phyloP scores from a whole-genome alignment of 169 alveolate genomes.

The Plasmodium relictum region DNA sequence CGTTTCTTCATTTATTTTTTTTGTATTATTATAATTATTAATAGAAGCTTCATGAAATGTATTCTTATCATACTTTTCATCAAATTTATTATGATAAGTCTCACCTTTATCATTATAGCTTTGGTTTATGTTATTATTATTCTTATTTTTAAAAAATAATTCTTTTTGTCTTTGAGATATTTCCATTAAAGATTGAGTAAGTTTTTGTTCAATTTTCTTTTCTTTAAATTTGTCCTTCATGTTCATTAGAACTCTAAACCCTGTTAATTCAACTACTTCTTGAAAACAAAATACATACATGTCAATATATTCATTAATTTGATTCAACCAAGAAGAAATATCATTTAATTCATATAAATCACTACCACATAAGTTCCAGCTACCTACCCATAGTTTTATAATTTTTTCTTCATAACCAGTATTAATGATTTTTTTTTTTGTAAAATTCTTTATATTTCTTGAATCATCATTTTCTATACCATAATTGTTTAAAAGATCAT shows the following conservation, averaged over 20 bases:
- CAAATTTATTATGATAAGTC: background rate
- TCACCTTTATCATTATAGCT: background rate
- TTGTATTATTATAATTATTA: background rate
- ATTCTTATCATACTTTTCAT: background rate
- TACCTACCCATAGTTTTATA: slow-evolving; percentile 84
- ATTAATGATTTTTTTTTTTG: slow-evolving; percentile 41
- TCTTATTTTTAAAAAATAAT: slow-evolving; percentile 22
- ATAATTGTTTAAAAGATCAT: slow-evolving; percentile 59
- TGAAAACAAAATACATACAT: slow-evolving; percentile 84
- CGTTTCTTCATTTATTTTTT: background rate
- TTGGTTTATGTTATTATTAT: background rate
- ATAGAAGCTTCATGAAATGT: background rate
- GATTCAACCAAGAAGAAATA: slow-evolving; percentile 80
- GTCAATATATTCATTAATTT: slow-evolving; percentile 74
- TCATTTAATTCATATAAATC: slow-evolving; percentile 79
- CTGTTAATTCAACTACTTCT: slow-evolving; percentile 81
- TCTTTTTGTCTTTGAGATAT: slow-evolving; percentile 73
- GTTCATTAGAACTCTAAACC: slow-evolving; percentile 72
- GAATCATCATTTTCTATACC: slow-evolving; percentile 39
- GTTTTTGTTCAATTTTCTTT: slow-evolving; percentile 70
- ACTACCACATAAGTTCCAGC: slow-evolving; percentile 86
- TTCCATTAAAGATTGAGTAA: slow-evolving; percentile 60
- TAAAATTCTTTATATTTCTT: slow-evolving; percentile 1
- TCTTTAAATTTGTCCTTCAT: slow-evolving; percentile 74
- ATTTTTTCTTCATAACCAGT: slow-evolving; percentile 68